Conservation (phyloP, 805 yeast genomes). For the Myxozyma kluyveri region DNA sequence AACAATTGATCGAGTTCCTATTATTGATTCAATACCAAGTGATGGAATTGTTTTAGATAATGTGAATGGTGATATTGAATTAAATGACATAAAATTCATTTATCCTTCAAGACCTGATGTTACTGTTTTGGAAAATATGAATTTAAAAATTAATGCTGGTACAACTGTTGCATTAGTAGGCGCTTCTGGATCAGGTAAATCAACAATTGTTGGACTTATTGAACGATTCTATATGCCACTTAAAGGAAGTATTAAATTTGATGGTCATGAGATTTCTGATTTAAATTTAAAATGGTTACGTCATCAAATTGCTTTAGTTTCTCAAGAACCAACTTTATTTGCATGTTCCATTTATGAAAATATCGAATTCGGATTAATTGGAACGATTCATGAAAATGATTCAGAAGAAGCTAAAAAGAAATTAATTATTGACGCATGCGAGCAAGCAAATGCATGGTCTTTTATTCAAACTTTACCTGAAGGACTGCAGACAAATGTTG, state of each 20-base stretch:
- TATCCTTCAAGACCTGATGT: slow-evolving; percentile 37
- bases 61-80: slow-evolving; percentile 41
- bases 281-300: slow-evolving; percentile 53
- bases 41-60: slow-evolving; percentile 21
- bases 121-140: slow-evolving; percentile 31
- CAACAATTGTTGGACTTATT: slow-evolving; percentile 50
- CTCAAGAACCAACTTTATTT: slow-evolving; percentile 60
- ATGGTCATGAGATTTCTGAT: slow-evolving; percentile 48
- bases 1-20: slow-evolving; percentile 44
- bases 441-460: slow-evolving; percentile 50
- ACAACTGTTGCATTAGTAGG: slow-evolving; percentile 86
- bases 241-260: slow-evolving; percentile 48
- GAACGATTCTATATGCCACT: slow-evolving; percentile 57
- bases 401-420: slow-evolving; percentile 41
- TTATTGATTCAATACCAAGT: slow-evolving; percentile 38
- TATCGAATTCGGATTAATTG: slow-evolving; percentile 66
- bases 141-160: slow-evolving; percentile 59
- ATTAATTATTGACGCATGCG: slow-evolving; percentile 44
- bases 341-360: slow-evolving; percentile 79
- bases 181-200: slow-evolving; percentile 60
- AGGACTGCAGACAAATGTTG: slow-evolving; percentile 49
- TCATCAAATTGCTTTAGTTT: slow-evolving; percentile 57
- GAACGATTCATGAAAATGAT: slow-evolving; percentile 35
- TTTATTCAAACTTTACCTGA: slow-evolving; percentile 54
- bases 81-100: slow-evolving; percentile 32